These are phyloP conservation scores for Aspergillus funiculosus DNA, from an alignment of 495 filamentous ascomycete genomes.

Conservation along the genomic window DNA sequence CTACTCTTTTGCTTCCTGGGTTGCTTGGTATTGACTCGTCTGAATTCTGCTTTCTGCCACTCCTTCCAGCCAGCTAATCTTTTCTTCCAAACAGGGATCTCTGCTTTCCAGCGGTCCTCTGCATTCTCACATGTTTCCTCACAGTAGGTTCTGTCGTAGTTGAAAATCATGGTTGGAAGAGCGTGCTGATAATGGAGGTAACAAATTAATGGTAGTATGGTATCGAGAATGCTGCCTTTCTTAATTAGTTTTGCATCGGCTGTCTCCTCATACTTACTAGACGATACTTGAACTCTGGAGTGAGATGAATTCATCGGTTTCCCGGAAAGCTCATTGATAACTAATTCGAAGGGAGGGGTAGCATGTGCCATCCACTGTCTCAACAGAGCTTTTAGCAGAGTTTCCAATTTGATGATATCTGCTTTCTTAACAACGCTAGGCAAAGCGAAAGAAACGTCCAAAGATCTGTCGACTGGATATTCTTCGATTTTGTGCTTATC, in stretches of 20 bases:
- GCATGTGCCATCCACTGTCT: slow-evolving; percentile 53
- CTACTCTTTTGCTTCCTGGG: slow-evolving; percentile 31
- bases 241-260: neutral
- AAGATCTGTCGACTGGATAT: slow-evolving; percentile 38
- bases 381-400: slow-evolving; percentile 52
- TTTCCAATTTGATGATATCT: slow-evolving; percentile 62
- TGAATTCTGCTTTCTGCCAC: slow-evolving; percentile 45
- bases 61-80: slow-evolving; percentile 47
- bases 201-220: slow-evolving; percentile 54
- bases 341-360: slow-evolving; percentile 55
- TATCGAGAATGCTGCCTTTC: slow-evolving; percentile 27
- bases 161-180: slow-evolving; percentile 71
- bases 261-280: neutral
- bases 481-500: slow-evolving; percentile 39
- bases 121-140: slow-evolving; percentile 49
- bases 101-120: slow-evolving; percentile 52
- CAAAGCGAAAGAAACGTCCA: slow-evolving; percentile 44
- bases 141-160: slow-evolving; percentile 61
- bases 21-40: slow-evolving; percentile 17
- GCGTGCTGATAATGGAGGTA: slow-evolving; percentile 58
- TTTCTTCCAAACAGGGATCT: slow-evolving; percentile 52
- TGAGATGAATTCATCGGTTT: slow-evolving; percentile 3
- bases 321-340: slow-evolving; percentile 40
- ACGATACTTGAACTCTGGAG: slow-evolving; percentile 3
- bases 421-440: slow-evolving; percentile 48